Evolutionary conservation across 768 basidiomycete species (phyloP), one percentile per base, ranked within the genome.

Genomic region (Kwoniella heveanensis): DNA sequence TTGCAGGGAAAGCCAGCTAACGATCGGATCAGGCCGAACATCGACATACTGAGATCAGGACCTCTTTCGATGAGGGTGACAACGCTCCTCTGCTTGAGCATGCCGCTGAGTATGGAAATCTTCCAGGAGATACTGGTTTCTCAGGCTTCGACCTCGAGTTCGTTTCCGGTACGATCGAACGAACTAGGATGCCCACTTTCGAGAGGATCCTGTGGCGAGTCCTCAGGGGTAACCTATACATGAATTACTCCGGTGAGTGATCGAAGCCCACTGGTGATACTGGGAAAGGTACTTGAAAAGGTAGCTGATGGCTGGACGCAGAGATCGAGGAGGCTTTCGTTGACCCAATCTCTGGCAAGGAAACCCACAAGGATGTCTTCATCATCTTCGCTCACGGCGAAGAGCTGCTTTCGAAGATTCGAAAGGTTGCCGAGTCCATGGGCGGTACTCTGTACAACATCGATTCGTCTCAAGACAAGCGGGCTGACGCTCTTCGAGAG

Each of bases 371-470:
- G 85, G 93, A 97, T 73, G 96, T 98, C 44, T 99, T 99, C 83
- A 95, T 99, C 82, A 98, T 99, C 77, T 99, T 99, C 72, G 96
- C 96, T 0, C 94, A 99, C 71, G 96, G 96, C 19, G 88, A 91
- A 39, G 88, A 89, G 21, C 83, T 98, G 22, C 86, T 99, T 27
- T 85, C 91, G 67, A 99, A 98, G 85, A 97, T 99, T 76, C 90
- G 94, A 78, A 97, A 93, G 80, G 90, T 99, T 57, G 90, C 94
- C 26, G 95, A 97, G 81, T 95, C 92, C n/a, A 97, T 98, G 90
- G 94, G 96, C 37, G 96, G 89, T 2, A 97, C 92, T 0, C 83
- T 98, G 59, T 98, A 95, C 81, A 92, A 93, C 39, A 96, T 99
- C 77, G 95, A 98, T 79, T 83, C 92, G 37, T 93, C 95, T 70